Base-by-base conservation (phyloP, 352 stramenopile genomes). In the Globisporangium ultimum region DNA sequence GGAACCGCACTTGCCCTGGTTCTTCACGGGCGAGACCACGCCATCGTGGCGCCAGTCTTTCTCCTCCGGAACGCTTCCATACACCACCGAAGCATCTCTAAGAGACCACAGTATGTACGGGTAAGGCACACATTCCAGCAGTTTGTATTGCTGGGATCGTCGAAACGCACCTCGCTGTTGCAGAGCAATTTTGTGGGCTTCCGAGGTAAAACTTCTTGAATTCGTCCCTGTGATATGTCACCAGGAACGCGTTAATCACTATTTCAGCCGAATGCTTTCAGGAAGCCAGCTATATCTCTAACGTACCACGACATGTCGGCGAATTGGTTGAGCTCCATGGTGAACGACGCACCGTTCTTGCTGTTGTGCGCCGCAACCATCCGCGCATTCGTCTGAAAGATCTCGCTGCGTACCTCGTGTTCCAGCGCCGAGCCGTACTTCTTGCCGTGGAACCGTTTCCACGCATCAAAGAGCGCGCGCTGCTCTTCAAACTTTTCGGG, bases 1-100 rank as follows among this genome's bases (percentile, higher is more conserved):
- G 47, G 94, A 98, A 52, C 97, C 97, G 72, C 97, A 99, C 38
- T 92, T 84, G 55, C 96, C 97, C 72, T 99, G 97, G 71, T 99
- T 98, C 76, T 99, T 99, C 7, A 99, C 94, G 1, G 86, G 81
- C 14, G 97, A 99, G 11, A 99, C 96, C 14, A 80, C 89, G 51
- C 95, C 97, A 48, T 97, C 80, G 3, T 59, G 61, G 52, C 84
- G 76, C 98, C 98, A 99, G 82, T 99, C 95, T 38, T 98, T 92
- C 53, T 87, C 72, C 2, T 84, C 72, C 0, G 94, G 92, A 2
- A 97, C 72, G n/a, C 84, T 64, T 2, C 21, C 53, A 46, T 76
- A 80, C 46, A 59, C 28, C 7, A 73, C 48, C 12, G 38, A 17
- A 36, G 28, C 28, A 10, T 36, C 28, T 36, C 28, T 36, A 36